Evolutionary conservation across 768 basidiomycete genomes (phyloP), one percentile per base, ranked within the genome.

Genomic region (Mrakia frigida): DNA sequence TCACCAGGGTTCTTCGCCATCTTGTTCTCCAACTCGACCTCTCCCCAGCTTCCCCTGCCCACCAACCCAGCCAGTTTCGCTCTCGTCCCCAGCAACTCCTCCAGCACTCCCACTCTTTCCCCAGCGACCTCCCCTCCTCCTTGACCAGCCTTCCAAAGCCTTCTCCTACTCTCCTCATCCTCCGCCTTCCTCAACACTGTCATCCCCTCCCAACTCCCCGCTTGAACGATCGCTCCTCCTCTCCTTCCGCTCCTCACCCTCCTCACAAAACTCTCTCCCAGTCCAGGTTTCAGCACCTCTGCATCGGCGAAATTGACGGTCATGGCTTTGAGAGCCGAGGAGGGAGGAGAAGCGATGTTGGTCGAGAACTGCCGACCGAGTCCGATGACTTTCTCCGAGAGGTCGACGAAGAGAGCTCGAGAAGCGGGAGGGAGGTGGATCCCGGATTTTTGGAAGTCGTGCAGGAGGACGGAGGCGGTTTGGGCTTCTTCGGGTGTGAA

Each of bases 361-460:
- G 70, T 59, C 16, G 94, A 86, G 81, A 99, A 98, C 74, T 90
- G 87, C 25, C 96, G 89, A 18, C 95, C 95, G 18, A 98, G 90
- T 0, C 90, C 86, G 31, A 96, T 86, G 75, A 98, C 92, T 74
- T 93, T 90, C 21, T 95, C 92, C 3, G 94, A 97, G 16, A 98
- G 85, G 1, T 90, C 88, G 25, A 99, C 94, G 79, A 97, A 98
- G 78, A 88, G 89, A 50, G 88, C 86, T 56, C 97, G 76, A 18
- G 88, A 87, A 14, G 86, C 86, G 0, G 90, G 88, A 14, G 93
- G 90, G 18, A 99, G 87, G 82, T 95, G 88, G 78, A 98, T 95
- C 13, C 93, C 96, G 21, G 95, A 98, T 83, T 94, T 94, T 82
- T 97, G 93, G 84, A 99, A 99, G 86, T 98, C 97, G 67, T 91